Base-by-base conservation (phyloP, 345 rosid species). In the Reutealis trisperma region DNA sequence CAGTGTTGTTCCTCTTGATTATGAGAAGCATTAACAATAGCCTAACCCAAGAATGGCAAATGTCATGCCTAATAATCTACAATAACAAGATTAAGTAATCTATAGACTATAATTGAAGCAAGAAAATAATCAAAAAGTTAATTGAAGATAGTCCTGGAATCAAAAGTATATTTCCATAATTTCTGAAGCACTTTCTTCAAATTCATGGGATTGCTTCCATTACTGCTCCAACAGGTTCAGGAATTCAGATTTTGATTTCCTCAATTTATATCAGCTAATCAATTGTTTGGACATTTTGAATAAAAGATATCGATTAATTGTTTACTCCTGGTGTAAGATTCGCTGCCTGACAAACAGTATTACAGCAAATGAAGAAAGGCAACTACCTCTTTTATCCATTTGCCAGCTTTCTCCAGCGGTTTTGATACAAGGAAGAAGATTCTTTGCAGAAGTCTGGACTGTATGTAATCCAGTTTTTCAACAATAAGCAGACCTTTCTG, bases 401-500 rank as follows among this genome's bases (percentile, higher is more conserved):
- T 77, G 62, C 95, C 96, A 83, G 89, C 68, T 83, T 87, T 89
- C 75, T 85, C 92, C 76, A 95, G 22, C 72, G 99, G 98, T 81
- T 90, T 91, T 81, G 99, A 90, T 78, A 86, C 54, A 42, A 82
- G 72, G 74, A 84, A 86, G 80, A 95, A 89, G 75, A 91, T 81
- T 77, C 86, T 83, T 81, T 67, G 88, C 77, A 95, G 89, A 84
- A 93, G 88, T 82, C 82, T 82, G 75, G 99, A 95, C 84, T 93
- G 99, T 79, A 95, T 42, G 85, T 90, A 95, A 79, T 95, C 98
- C 88, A 95, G 83, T 81, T 93, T 95, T 85, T 90, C 98, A 81
- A 87, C 99, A 84, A 93, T 84, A 63, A 95, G 73, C 62, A 91
- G 83, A 57, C 98, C 99, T 83, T 86, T 92, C 84, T 95, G 93